Evolutionary conservation across 2,329 filamentous ascomycete genomes (phyloP).

Genomic region (Balansia obtecta): DNA sequence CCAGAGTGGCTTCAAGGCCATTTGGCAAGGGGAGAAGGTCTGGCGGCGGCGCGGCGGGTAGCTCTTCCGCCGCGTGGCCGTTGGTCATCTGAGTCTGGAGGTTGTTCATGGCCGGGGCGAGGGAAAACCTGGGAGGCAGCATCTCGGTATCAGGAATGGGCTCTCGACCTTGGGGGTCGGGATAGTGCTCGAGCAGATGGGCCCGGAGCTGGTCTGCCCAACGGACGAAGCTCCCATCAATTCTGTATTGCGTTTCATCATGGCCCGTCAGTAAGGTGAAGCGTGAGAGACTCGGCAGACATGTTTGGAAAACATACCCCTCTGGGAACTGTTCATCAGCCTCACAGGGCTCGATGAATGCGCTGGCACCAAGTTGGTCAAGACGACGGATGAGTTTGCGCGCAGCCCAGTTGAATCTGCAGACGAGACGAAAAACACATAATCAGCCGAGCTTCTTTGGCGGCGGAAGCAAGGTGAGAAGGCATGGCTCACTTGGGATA

Average conservation of each 20-base stretch:
- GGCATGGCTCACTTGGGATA: constrained; percentile 61
- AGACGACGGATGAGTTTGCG: constrained; percentile 79
- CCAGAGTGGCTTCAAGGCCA: constrained; percentile 44
- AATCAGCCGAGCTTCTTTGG: background rate
- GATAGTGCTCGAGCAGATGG: constrained; percentile 53
- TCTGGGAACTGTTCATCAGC: constrained; percentile 90
- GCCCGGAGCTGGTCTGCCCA: constrained; percentile 61
- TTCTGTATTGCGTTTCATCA: constrained; percentile 32
- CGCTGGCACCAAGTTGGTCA: constrained; percentile 66
- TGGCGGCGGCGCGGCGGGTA: constrained; percentile 15
- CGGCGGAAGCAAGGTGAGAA: background rate
- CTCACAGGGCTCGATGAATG: constrained; percentile 69
- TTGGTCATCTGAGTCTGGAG: constrained; percentile 2
- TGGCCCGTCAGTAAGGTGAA: background rate
- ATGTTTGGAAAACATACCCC: constrained; percentile 43
- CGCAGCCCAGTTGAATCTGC: constrained; percentile 77
- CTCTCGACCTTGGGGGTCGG: constrained; percentile 51
- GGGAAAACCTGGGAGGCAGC: constrained; percentile 57
- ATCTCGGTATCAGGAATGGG: constrained; percentile 65
- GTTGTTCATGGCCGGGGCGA: constrained; percentile 15
- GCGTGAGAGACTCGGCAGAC: background rate
- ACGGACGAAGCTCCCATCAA: constrained; percentile 69
- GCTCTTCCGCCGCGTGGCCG: constrained; percentile 5
- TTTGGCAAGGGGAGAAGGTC: constrained; percentile 42
- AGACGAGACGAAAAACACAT: background rate